Conservation (phyloP, 768 basidiomycete species). For the Russula virescens region DNA sequence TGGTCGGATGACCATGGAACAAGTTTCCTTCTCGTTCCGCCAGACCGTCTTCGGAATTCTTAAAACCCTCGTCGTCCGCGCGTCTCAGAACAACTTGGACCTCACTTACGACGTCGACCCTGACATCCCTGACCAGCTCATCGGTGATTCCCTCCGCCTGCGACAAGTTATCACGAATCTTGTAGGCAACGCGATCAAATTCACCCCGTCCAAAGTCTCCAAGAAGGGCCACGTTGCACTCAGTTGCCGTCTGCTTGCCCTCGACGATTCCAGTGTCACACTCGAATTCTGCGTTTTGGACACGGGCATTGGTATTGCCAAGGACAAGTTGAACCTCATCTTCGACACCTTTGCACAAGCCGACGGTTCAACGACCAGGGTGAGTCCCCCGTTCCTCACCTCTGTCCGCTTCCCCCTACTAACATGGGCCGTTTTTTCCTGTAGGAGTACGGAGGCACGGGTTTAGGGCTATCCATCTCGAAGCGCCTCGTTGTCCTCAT, state of each 20-base stretch:
- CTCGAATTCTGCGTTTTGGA: constrained; percentile 97
- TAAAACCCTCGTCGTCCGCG: constrained; percentile 96
- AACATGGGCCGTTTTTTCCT: background rate
- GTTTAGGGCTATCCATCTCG: constrained; percentile 93
- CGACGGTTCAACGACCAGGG: constrained; percentile 94
- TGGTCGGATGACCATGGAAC: constrained; percentile 99
- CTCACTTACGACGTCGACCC: constrained; percentile 95
- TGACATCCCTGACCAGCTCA: constrained; percentile 92
- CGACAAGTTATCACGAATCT: constrained; percentile 95
- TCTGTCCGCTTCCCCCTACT: background rate
- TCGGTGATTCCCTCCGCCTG: constrained; percentile 91
- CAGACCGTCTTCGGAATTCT: constrained; percentile 95
- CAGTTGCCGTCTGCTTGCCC: constrained; percentile 70
- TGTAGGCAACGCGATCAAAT: constrained; percentile 96
- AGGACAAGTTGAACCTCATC: constrained; percentile 95
- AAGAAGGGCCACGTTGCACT: constrained; percentile 87
- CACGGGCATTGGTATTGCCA: constrained; percentile 97
- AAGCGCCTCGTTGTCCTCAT: constrained; percentile 95
- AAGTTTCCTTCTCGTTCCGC: constrained; percentile 96
- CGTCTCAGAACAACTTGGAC: constrained; percentile 93
- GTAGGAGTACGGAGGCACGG: constrained; percentile 96
- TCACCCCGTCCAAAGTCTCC: constrained; percentile 76
- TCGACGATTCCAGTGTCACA: constrained; percentile 80
- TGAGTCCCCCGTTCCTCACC: constrained; percentile 34
- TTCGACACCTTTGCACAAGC: constrained; percentile 99